Evolutionary conservation across 2,329 filamentous ascomycete genomes (phyloP).

Genomic region (Dryadomyces quercus-mongolicae): DNA sequence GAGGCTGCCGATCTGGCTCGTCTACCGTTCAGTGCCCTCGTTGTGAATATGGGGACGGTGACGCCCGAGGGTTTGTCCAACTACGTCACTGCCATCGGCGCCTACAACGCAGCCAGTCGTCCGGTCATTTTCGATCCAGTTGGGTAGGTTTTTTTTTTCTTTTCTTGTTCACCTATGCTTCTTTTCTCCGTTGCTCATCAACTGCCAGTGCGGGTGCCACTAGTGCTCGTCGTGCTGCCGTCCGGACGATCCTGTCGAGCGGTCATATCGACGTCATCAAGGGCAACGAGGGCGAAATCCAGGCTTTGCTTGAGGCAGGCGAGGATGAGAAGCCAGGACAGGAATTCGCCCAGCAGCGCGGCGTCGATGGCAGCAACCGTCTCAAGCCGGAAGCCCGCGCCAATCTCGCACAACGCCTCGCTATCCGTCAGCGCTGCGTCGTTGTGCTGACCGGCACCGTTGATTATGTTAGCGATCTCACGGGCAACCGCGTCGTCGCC

Average conservation of each 20-base stretch:
- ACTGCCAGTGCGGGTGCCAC: slow-evolving; percentile 61
- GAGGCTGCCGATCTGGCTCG: slow-evolving; percentile 73
- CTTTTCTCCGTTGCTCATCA: not conserved
- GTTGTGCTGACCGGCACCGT: slow-evolving; percentile 71
- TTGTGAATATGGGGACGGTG: slow-evolving; percentile 92
- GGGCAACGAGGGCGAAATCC: slow-evolving; percentile 84
- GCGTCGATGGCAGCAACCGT: slow-evolving; percentile 66
- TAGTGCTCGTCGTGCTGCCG: slow-evolving; percentile 54
- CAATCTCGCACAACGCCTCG: slow-evolving; percentile 51
- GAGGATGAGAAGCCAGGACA: slow-evolving; percentile 15
- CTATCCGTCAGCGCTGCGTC: slow-evolving; percentile 54
- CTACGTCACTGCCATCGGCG: slow-evolving; percentile 60
- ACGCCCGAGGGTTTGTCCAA: slow-evolving; percentile 62
- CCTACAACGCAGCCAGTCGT: slow-evolving; percentile 67
- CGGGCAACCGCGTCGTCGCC: slow-evolving; percentile 39
- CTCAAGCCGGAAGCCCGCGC: slow-evolving; percentile 36
- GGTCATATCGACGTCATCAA: slow-evolving; percentile 86
- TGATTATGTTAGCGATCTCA: slow-evolving; percentile 69
- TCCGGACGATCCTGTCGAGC: slow-evolving; percentile 55
- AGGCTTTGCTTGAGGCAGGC: slow-evolving; percentile 50
- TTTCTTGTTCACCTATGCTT: not conserved
- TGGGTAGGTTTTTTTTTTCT: slow-evolving; percentile 36
- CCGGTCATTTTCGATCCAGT: slow-evolving; percentile 84
- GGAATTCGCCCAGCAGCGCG: slow-evolving; percentile 49
- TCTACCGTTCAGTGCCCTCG: slow-evolving; percentile 58